Evolutionary conservation across 129 eudicot species (phyloP), one percentile per base, ranked within the genome.

Genomic region (Rutidosis leptorrhynchoides): DNA sequence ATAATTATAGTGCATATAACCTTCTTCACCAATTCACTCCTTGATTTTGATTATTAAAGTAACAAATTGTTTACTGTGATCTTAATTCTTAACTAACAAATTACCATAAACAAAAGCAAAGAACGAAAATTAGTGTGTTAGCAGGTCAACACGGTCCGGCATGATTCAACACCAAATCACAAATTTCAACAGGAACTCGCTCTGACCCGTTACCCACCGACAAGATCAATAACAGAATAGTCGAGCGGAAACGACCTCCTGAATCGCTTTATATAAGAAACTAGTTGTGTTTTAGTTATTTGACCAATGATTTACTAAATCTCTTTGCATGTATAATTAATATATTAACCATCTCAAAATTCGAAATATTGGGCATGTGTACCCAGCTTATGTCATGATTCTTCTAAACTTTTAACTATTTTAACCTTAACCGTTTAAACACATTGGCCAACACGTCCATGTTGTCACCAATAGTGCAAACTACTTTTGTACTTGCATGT

Each of bases 401-500:
- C 2, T 46, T 15, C 53, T 46, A 17, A 46, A 46, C 17, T 0
- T 12, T 15, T 16, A 5, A 1, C 21, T 46, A 46, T 46, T 16
- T 46, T 46, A 6, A 46, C 53, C 53, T 16, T 6, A 46, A 16
- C 22, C 8, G n/a, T 6, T 16, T 5, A 21, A 43, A 65, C 58
- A n/a, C 43, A 17, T 65, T n/a, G 17, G 46, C 60, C 30, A 29
- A 28, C 58, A 19, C 9, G 14, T 27, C 61, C 14, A 30, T 20
- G n/a, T 56, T 27, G 62, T 27, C 32, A 56, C 30, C 33, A 3
- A 46, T n/a, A 64, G 40, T 24, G 69, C 15, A 29, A 64, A 27
- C 30, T 8, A 45, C 8, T 24, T 24, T 21, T 25, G n/a, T 9
- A 25, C 27, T 23, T 20, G 23, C 23, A 23, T 55, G 60, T 11